Evolutionary conservation across 106 monocot species (phyloP).

Genomic region (Amphibolis antarctica): DNA sequence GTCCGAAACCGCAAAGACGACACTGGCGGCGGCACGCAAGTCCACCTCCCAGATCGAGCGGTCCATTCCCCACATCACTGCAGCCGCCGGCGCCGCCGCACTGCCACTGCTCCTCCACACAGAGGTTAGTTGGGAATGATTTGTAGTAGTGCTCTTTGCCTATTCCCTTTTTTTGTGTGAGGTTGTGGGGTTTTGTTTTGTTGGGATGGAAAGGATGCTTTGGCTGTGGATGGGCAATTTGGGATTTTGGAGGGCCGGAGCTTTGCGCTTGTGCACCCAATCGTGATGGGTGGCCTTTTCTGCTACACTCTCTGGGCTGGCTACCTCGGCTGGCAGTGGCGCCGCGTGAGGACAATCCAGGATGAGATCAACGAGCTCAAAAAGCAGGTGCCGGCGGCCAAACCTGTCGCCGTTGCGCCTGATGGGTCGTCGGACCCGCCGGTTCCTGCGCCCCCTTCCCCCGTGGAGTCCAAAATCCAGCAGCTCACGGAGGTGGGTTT

Average conservation of each 20-base stretch:
- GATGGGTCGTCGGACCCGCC: constrained; percentile 7
- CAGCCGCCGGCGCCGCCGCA: constrained; percentile 10
- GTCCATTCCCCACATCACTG: background rate
- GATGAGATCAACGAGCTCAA: constrained; percentile 91
- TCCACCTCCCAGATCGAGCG: background rate
- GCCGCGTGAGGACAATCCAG: constrained; percentile 73
- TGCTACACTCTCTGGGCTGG: constrained; percentile 71
- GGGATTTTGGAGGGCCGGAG: constrained; percentile 79
- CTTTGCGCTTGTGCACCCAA: constrained; percentile 64
- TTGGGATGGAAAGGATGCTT: constrained; percentile 25
- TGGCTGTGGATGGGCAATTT: constrained; percentile 58
- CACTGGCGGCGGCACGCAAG: background rate
- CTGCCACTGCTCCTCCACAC: constrained; percentile 15
- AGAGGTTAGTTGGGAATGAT: background rate
- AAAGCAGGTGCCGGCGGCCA: constrained; percentile 31
- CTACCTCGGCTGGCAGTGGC: constrained; percentile 96
- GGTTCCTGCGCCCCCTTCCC: constrained; percentile 17
- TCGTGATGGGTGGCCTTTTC: constrained; percentile 75
- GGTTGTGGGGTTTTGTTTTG: background rate
- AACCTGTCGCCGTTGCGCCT: constrained; percentile 14
- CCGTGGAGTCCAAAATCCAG: constrained; percentile 51
- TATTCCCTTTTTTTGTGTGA: background rate
- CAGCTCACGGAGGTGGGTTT: constrained; percentile 53
- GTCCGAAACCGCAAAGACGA: background rate
- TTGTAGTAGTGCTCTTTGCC: background rate